Evolutionary conservation across 208 protist species (phyloP), one percentile per base, ranked within the genome.

Genomic region (Leishmania major): DNA sequence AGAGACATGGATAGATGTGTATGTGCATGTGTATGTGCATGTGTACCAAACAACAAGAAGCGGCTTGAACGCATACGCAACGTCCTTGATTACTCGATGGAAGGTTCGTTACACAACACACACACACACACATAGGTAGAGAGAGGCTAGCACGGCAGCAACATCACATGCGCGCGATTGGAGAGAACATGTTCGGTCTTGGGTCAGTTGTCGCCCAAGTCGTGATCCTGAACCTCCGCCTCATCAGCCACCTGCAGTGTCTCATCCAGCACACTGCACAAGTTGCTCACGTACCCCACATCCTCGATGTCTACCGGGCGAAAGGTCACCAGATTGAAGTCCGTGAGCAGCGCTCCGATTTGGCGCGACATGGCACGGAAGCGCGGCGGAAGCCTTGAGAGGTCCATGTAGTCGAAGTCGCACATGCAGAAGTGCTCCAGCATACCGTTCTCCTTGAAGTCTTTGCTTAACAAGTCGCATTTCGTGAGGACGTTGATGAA

Each of bases 401-500:
- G 86, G 83, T 98, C 87, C 80, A 98, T 87, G 79, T 91, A 88
- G 74, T 96, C 95, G 85, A 98, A 98, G 86, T 98, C 93, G 75
- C 95, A 97, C 85, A 91, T 85, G 84, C 93, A 96, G 80, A 94
- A 97, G 82, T 95, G 89, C 83, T 97, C 95, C 45, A 97, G 84
- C 40, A 80, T 77, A 49, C 81, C 81, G 37, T 94, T 89, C 57
- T 96, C 90, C 76, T 89, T 90, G 66, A 97, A 89, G 76, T 87
- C 89, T 53, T 88, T 83, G 77, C 85, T 89, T 35, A 98, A 92
- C 62, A 98, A 81, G 70, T 98, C 96, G 77, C 94, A 97, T 85
- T 98, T 98, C 75, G 93, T 96, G 64, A 98, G 90, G 10, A 98
- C 89, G 62, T 97, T 97, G 82, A 98, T 92, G 80, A 97, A 97